Percentiles rank a stretch among this genome's conserved stretches.
These are phyloP conservation scores for Zasmidium citrigriseum DNA, from an alignment of 2,329 filamentous ascomycete genomes.

Conservation along the genomic window DNA sequence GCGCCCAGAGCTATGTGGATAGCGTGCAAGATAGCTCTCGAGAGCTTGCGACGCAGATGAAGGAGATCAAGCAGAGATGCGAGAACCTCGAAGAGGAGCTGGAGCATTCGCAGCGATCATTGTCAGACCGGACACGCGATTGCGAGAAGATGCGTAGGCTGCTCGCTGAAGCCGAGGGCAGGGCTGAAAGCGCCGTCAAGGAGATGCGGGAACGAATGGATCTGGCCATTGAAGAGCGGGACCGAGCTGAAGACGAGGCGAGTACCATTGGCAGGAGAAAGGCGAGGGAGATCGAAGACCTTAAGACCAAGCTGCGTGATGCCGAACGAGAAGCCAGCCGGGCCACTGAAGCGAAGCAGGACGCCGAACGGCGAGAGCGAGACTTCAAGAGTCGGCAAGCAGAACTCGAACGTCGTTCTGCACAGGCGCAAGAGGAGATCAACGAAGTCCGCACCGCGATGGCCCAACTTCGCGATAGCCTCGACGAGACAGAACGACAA, in stretches of 20 bases:
- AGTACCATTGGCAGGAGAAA: conserved; percentile 74
- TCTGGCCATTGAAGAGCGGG: conserved; percentile 86
- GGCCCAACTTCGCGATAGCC: conserved; percentile 71
- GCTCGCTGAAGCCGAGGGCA: conserved; percentile 80
- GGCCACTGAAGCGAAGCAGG: conserved; percentile 73
- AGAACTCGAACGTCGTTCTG: conserved; percentile 71
- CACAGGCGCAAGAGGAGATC: conserved; percentile 70
- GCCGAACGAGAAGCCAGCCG: conserved; percentile 75
- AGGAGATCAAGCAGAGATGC: conserved; percentile 78
- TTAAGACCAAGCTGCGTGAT: conserved; percentile 76
- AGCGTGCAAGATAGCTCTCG: conserved; percentile 92
- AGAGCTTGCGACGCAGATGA: conserved; percentile 87
- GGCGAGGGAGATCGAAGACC: conserved; percentile 81
- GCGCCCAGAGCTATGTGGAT: conserved; percentile 79
- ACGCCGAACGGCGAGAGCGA: conserved; percentile 70
- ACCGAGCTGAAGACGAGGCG: conserved; percentile 88
- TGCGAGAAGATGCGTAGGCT: conserved; percentile 92
- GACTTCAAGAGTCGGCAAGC: conserved; percentile 74
- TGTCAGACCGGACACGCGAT: conserved; percentile 86
- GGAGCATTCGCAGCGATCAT: conserved; percentile 79
- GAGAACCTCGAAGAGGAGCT: conserved; percentile 92
- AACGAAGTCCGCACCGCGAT: conserved; percentile 76
- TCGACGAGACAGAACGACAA: conserved; percentile 87
- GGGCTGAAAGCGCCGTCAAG: conserved; percentile 76
- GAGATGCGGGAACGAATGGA: conserved; percentile 91